Evolutionary conservation across 495 filamentous ascomycete species (phyloP), one percentile per base, ranked within the genome.

Genomic region (Xylaria scruposa): DNA sequence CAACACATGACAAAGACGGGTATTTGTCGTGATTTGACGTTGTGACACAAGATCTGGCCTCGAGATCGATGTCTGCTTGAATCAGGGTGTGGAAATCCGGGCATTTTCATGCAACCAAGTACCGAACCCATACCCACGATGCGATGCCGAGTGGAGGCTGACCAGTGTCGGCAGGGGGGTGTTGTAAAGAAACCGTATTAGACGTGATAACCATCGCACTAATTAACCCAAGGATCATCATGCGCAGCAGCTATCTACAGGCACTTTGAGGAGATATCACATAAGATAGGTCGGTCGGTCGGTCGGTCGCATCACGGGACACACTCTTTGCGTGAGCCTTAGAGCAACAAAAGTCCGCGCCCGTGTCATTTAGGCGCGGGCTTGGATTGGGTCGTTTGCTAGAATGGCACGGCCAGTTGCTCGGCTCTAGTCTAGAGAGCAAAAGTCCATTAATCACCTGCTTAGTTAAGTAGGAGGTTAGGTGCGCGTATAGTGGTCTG

Each of bases 21-120:
- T 5, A 2, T 49, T 49, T n/a, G 46, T 49, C 17, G 46, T 49
- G 46, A 26, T 19, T 24, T 3, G 31, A 21, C 4, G 58, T 60
- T 29, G 60, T 63, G 60, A 29, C 60, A 63, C 60, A 44, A 63
- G 38, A 63, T 63, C 60, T 63, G 60, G 12, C 60, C 60, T 46
- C 60, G 60, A 44, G 60, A 63, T 63, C 38, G 60, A 44, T 60
- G 19, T n/a, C 10, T n/a, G 17, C 58, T 38, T 38, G 58, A 36
- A 12, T 60, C 58, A 38, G 26, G 56, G 59, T 38, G 59, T 42
- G 59, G 5, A 24, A 17, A 63, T 63, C 13, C 60, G n/a, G 33
- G 1, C 60, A 63, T 21, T 21, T 38, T 38, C 60, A 44, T 26
- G 60, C 21, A 44, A 63, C 10, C 21, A 44, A 63, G 60, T 42